Evolutionary conservation across 2,329 filamentous ascomycete species (phyloP).

Genomic region (Phyllosticta citriasiana): DNA sequence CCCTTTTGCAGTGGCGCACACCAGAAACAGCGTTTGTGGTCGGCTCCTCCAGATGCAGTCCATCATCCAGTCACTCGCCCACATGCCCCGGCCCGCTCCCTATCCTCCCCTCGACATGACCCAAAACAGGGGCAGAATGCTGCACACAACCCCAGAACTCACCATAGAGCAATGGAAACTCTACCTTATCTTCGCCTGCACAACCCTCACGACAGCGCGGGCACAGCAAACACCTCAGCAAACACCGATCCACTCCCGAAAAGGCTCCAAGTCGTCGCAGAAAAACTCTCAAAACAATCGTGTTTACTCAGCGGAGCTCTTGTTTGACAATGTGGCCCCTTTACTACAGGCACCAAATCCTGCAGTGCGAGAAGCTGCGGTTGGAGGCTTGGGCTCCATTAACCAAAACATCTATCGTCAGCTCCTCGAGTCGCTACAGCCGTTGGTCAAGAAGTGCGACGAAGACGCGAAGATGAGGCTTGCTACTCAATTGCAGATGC

Average conservation of each 20-base stretch:
- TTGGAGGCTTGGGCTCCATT: slow-evolving; percentile 85
- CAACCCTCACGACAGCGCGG: slow-evolving; percentile 78
- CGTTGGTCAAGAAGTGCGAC: slow-evolving; percentile 74
- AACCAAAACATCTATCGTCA: slow-evolving; percentile 90
- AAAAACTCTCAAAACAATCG: slow-evolving; percentile 53
- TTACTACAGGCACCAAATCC: slow-evolving; percentile 70
- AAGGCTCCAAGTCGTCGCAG: slow-evolving; percentile 62
- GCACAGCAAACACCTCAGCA: slow-evolving; percentile 47
- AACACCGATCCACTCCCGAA: slow-evolving; percentile 66
- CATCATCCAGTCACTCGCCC: slow-evolving; percentile 67
- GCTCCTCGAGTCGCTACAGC: slow-evolving; percentile 79
- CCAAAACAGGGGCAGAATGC: slow-evolving; percentile 44
- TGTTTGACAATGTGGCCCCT: slow-evolving; percentile 88
- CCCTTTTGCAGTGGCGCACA: slow-evolving; percentile 81
- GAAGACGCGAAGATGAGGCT: slow-evolving; percentile 80
- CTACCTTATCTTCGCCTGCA: slow-evolving; percentile 94
- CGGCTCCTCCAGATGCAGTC: slow-evolving; percentile 89
- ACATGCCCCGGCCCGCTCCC: slow-evolving; percentile 43
- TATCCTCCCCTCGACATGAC: slow-evolving; percentile 54
- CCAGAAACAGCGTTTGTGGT: slow-evolving; percentile 85
- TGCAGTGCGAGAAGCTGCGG: slow-evolving; percentile 80
- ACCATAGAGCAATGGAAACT: slow-evolving; percentile 97
- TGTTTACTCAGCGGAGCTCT: slow-evolving; percentile 74
- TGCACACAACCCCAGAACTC: slow-evolving; percentile 69
- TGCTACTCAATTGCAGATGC: slow-evolving; percentile 28